Conservation (phyloP, 2,329 filamentous ascomycete genomes). For the Clarireedia monteithiana region DNA sequence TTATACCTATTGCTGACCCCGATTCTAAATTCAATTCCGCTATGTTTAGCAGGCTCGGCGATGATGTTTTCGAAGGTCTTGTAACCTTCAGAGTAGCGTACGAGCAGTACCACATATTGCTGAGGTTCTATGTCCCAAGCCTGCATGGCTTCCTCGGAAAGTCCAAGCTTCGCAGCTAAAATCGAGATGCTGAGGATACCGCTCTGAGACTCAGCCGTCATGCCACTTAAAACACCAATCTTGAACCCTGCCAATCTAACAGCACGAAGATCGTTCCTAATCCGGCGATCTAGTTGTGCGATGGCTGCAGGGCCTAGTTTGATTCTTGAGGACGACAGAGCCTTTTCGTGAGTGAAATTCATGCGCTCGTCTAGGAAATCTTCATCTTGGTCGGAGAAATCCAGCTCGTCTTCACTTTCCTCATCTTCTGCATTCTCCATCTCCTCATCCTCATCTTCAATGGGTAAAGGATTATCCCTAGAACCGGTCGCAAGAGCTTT, state of each 20-base stretch:
- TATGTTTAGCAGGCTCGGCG: constrained; percentile 30
- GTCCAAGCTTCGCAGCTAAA: constrained; percentile 58
- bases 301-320: constrained; percentile 12
- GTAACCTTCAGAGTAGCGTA: constrained; percentile 59
- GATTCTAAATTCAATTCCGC: constrained; percentile 52
- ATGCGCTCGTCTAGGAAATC: constrained; percentile 19
- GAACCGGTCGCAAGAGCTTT: constrained; percentile 17
- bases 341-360: background rate
- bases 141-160: constrained; percentile 66
- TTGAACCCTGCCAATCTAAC: constrained; percentile 62
- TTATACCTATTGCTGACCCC: constrained; percentile 68
- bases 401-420: constrained; percentile 19
- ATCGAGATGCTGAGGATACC: constrained; percentile 59
- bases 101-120: constrained; percentile 68
- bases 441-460: constrained; percentile 29
- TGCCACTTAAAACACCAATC: constrained; percentile 52
- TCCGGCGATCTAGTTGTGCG: constrained; percentile 26
- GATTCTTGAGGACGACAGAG: constrained; percentile 1
- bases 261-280: constrained; percentile 52
- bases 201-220: constrained; percentile 33
- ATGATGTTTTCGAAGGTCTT: constrained; percentile 47
- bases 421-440: constrained; percentile 21
- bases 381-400: constrained; percentile 13
- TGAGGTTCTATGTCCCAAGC: constrained; percentile 64
- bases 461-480: constrained; percentile 17